Evolutionary conservation across 2,329 filamentous ascomycete genomes (phyloP).

Genomic region (Colletotrichum aenigma): DNA sequence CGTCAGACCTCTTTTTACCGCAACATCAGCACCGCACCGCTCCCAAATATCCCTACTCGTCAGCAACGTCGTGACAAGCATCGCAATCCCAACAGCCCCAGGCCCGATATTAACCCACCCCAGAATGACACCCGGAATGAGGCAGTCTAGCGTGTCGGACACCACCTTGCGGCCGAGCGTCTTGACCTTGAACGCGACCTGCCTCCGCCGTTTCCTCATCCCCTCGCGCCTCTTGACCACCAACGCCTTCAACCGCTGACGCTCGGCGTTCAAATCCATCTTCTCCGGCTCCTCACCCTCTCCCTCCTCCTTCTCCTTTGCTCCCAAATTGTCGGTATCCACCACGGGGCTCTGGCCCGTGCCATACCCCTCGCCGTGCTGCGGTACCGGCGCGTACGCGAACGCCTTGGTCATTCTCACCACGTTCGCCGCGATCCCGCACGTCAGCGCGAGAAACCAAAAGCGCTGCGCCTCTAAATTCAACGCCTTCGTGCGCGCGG

Average conservation of each 20-base stretch:
- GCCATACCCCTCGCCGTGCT: constrained; percentile 30
- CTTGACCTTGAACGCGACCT: constrained; percentile 31
- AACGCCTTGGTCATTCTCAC: constrained; percentile 44
- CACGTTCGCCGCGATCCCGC: constrained; percentile 49
- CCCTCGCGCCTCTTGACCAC: constrained; percentile 37
- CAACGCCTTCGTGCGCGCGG: constrained; percentile 49
- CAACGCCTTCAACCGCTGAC: constrained; percentile 37
- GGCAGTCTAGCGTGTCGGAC: constrained; percentile 64
- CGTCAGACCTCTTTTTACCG: background rate
- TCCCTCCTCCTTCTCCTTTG: constrained; percentile 7
- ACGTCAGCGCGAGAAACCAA: constrained; percentile 69
- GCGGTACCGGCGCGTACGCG: constrained; percentile 38
- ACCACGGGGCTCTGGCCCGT: constrained; percentile 21
- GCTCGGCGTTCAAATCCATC: constrained; percentile 31
- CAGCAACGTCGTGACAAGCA: constrained; percentile 66
- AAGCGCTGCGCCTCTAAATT: constrained; percentile 68
- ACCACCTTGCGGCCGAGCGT: constrained; percentile 52
- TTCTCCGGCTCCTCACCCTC: background rate
- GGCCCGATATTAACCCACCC: constrained; percentile 62
- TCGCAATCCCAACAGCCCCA: constrained; percentile 59
- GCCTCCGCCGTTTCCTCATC: constrained; percentile 31
- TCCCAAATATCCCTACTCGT: constrained; percentile 68
- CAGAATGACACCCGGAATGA: constrained; percentile 63
- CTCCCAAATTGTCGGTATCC: constrained; percentile 14
- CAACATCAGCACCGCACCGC: constrained; percentile 33